Evolutionary conservation across 73 alveolate species (phyloP).

Genomic region (Paramecium primaurelia): DNA sequence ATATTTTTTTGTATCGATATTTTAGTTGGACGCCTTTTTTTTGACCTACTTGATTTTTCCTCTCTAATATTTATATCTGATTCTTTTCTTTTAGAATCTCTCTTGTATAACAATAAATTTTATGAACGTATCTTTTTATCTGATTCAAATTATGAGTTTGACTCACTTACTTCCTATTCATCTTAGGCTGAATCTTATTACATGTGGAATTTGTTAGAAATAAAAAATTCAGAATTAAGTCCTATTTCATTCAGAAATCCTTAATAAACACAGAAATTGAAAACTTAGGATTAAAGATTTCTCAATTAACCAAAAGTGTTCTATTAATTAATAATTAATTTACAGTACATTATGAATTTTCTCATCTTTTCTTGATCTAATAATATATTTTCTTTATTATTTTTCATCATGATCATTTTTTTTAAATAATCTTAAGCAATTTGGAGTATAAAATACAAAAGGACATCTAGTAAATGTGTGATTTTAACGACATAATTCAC

Average conservation of each 20-base stretch:
- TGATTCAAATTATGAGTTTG: not conserved
- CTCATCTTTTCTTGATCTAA: not conserved
- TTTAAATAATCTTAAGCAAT: not conserved
- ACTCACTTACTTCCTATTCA: not conserved
- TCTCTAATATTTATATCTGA: not conserved
- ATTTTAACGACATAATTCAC: constrained; percentile 29
- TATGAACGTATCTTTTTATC: not conserved
- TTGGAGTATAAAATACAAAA: constrained; percentile 20
- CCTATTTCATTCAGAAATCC: not conserved
- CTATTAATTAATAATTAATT: not conserved
- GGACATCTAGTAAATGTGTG: constrained; percentile 37
- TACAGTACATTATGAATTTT: not conserved
- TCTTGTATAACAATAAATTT: not conserved
- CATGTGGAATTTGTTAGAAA: not conserved
- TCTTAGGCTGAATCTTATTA: not conserved
- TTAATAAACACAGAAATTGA: not conserved
- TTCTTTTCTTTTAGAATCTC: not conserved
- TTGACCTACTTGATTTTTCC: not conserved
- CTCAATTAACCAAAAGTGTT: not conserved
- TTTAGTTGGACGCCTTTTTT: not conserved
- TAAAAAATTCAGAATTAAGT: not conserved
- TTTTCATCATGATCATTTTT: not conserved
- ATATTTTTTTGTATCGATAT: not conserved
- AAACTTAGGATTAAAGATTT: not conserved
- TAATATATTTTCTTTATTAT: not conserved